Evolutionary conservation across 768 basidiomycete genomes (phyloP), one percentile per base, ranked within the genome.

Genomic region (Auricularia cornea): DNA sequence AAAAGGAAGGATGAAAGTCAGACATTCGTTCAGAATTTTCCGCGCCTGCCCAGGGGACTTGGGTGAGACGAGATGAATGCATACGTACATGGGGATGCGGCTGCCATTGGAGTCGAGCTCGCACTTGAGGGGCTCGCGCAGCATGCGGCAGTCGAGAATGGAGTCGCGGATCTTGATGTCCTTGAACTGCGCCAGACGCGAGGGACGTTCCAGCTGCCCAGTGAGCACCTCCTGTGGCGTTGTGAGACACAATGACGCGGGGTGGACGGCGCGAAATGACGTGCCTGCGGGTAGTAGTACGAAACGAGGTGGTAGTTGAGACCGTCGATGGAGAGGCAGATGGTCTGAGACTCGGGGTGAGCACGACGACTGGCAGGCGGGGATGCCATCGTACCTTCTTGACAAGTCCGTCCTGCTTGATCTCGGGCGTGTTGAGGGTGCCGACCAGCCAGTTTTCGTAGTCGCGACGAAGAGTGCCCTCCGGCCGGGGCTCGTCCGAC

Each of bases 401-500:
- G 62, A 78, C 73, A 65, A 79, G 69, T 2, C 78, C 78, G 41
- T 72, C 71, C 2, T 67, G 63, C 35, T 73, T 75, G 71, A 76
- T 77, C n/a, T 71, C 70, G 68, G 73, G 73, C 57, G 72, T 72
- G 52, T 70, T 75, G n/a, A 79, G 62, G 59, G 73, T 75, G 12
- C 78, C 78, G 6, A 79, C 75, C 23, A 79, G 70, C 26, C 73
- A 70, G 12, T 76, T 70, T 66, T 79, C 77, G 38, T 64, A 64
- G n/a, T 68, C 66, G 48, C 70, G 64, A 33, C 69, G 69, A 60
- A 69, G 30, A 14, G 33, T 40, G 6, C 51, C 61, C 56, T 60
- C 35, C 20, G 32, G 26, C 26, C 48, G 26, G 29, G 44, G 44
- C 23, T 48, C 44, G 20, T 48, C 44, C 20, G 44, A 23, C 2